Base-by-base conservation (phyloP, 345 rosid genomes). In the Arabidopsis arenosa region DNA sequence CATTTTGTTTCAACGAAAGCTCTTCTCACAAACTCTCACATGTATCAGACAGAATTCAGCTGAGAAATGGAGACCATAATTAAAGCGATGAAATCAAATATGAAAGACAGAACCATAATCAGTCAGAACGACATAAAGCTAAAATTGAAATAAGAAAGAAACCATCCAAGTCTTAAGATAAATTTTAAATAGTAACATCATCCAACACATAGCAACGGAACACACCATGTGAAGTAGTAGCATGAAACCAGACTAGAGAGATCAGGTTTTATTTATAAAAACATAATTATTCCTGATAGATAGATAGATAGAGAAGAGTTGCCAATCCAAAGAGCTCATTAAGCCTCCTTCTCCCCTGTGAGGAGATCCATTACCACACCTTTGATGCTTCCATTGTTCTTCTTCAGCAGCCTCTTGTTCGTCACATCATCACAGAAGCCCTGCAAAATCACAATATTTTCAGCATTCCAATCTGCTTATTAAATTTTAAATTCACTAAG, bases 331-430 rank as follows among this genome's bases (percentile, higher is more conserved):
- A 17, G 32, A 23, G 41, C 48, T 51, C 52, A 70, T 41, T 78
- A 90, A 45, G 81, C 85, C 73, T 70, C 75, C 76, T 81, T 87
- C 82, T 89, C 88, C 11, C 88, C 96, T 4, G 89, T 73, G 36
- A 95, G 88, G 33, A 93, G 94, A 83, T 96, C 98, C 97, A 93
- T 86, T 4, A 96, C 97, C 49, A 88, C 96, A 1, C 90, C 81
- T 81, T 80, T 90, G 83, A 93, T 93, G 75, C 98, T 96, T 75
- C 99, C 98, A 47, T 91, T 85, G 82, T 96, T 91, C 88, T 96
- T 96, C 96, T 85, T 81, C 81, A 96, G 81, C 78, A 96, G 90
- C 87, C 77, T 85, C 88, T 77, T 92, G 90, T 93, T 93, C 78
- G 73, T 85, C 66, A 85, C 89, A n/a, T 71, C 79, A 75, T 96